Evolutionary conservation across 169 alveolate species (phyloP), one percentile per base, ranked within the genome.

Genomic region (Plasmodium vivax): DNA sequence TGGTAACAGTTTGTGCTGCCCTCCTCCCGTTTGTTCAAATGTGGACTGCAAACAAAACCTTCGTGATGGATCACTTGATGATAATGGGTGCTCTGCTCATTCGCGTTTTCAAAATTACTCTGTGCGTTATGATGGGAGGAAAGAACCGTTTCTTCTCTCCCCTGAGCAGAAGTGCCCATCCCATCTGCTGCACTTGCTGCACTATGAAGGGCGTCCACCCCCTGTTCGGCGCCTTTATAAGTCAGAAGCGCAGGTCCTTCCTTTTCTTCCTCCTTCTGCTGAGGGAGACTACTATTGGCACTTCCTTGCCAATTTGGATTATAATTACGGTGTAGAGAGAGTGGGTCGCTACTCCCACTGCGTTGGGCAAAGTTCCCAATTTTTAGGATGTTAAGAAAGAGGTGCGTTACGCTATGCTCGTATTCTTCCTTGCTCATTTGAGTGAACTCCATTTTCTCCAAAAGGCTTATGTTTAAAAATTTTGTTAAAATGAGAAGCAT

Each of bases 401-500:
- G 43, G 51, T 84, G 72, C 16, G 27, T 16, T 34, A 84, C 51
- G 77, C 32, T 71, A 72, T 72, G 47, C 27, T 71, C 74, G 32
- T 45, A 84, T 72, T 84, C 77, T 38, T 71, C 93, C 71, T 71
- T 84, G 75, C 34, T 84, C 83, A 84, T 84, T 45, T 68, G 73
- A 72, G 27, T 45, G 56, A 38, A 30, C 56, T 84, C 84, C 43
- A 68, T 30, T 38, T 41, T 84, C 47, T 71, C 83, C 6, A 84
- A 23, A 32, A 84, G 45, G 51, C 45, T 71, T 27, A 71, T 84
- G 75, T 72, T 84, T 45, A 84, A 84, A 83, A 84, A 84, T 84
- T 84, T 84, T 12, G 84, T 41, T 41, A 84, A 84, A 30, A 84
- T 84, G 58, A 71, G 41, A 27, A 84, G 38, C 45, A 71, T 84